Conservation (phyloP, 805 yeast species). For the Saccharomyces paradoxus region DNA sequence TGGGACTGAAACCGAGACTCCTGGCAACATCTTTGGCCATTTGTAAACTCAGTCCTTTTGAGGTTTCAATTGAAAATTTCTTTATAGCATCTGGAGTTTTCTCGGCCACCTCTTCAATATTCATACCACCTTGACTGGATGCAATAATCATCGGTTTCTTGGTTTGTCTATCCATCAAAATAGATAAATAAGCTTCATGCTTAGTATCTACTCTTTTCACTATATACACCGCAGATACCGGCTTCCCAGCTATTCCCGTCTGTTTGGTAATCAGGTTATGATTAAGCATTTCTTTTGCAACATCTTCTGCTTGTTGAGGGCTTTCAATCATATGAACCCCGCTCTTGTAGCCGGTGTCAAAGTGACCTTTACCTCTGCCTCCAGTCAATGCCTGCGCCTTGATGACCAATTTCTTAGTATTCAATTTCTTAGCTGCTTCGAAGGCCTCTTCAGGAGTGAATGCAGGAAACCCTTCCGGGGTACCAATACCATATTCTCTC, state of each 20-base stretch:
- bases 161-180: conserved; percentile 85
- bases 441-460: conserved; percentile 83
- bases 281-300: conserved; percentile 82
- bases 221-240: conserved; percentile 90
- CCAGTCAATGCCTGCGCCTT: conserved; percentile 99
- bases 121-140: conserved; percentile 98
- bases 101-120: conserved; percentile 96
- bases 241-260: conserved; percentile 95
- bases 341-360: conserved; percentile 90
- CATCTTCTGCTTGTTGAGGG: conserved; percentile 77
- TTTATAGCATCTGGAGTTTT: conserved; percentile 86
- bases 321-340: conserved; percentile 88
- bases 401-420: conserved; percentile 69
- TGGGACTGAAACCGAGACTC: conserved; percentile 70
- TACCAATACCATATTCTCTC: conserved; percentile 75
- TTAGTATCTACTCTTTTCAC: conserved; percentile 90
- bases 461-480: conserved; percentile 88
- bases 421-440: conserved; percentile 65
- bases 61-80: conserved; percentile 71
- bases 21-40: conserved; percentile 71
- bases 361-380: conserved; percentile 98
- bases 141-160: conserved; percentile 92
- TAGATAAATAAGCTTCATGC: conserved; percentile 93
- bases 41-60: conserved; percentile 66
- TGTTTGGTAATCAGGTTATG: conserved; percentile 96